Evolutionary conservation across 1,139 yeast species (phyloP).

Genomic region (Yamadazyma diospyri): DNA sequence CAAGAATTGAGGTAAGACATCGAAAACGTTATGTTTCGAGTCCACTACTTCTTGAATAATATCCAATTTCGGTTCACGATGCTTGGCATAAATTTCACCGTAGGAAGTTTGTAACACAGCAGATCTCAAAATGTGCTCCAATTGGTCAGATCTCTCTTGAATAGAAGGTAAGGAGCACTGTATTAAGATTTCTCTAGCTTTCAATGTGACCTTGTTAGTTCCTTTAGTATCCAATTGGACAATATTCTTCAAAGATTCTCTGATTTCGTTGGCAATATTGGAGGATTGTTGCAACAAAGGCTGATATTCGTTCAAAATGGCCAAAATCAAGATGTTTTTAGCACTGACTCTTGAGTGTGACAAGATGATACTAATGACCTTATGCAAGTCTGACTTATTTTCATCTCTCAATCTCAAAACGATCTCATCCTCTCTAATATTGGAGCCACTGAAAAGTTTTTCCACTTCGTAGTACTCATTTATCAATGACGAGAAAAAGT

Average conservation of each 20-base stretch:
- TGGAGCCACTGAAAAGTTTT: constrained; percentile 68
- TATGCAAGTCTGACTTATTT: constrained; percentile 68
- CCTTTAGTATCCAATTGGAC: constrained; percentile 88
- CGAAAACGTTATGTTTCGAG: constrained; percentile 93
- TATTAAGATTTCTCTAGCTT: constrained; percentile 92
- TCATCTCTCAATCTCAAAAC: constrained; percentile 84
- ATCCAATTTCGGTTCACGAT: constrained; percentile 78
- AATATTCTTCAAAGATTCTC: constrained; percentile 67
- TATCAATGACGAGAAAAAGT: constrained; percentile 66
- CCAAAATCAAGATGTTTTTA: constrained; percentile 83
- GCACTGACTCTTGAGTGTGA: constrained; percentile 94
- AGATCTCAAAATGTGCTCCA: constrained; percentile 90
- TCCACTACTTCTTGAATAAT: constrained; percentile 89
- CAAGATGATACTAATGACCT: constrained; percentile 69
- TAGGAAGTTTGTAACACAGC: constrained; percentile 87
- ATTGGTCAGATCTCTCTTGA: constrained; percentile 93
- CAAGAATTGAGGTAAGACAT: constrained; percentile 89
- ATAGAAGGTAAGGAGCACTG: constrained; percentile 96
- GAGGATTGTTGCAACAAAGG: constrained; percentile 68
- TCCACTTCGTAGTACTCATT: constrained; percentile 76
- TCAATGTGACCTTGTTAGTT: constrained; percentile 91
- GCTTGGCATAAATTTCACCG: constrained; percentile 76
- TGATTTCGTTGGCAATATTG: constrained; percentile 65
- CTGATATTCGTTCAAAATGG: constrained; percentile 78
- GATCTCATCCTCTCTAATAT: constrained; percentile 80